Evolutionary conservation across 2,329 filamentous ascomycete species (phyloP).

Genomic region (Thielaviopsis euricoi): DNA sequence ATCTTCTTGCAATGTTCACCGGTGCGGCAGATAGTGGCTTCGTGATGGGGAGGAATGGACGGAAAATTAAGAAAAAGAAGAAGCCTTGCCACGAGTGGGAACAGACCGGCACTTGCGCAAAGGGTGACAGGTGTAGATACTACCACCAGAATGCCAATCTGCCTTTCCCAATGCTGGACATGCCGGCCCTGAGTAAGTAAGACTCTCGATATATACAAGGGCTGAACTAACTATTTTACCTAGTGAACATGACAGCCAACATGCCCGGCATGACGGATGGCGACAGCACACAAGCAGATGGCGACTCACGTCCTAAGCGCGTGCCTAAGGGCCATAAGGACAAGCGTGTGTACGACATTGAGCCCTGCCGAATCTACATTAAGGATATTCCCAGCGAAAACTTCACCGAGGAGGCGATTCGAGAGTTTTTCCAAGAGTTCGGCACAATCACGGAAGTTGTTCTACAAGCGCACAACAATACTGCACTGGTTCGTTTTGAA

Average conservation of each 20-base stretch:
- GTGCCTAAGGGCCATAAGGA: slow-evolving; percentile 23
- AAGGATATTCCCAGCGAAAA: slow-evolving; percentile 62
- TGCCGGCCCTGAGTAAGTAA: slow-evolving; percentile 6
- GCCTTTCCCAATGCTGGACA: neutral
- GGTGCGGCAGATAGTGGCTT: neutral
- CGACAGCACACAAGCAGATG: slow-evolving; percentile 22
- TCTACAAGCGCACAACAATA: slow-evolving; percentile 47
- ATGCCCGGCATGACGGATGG: no score
- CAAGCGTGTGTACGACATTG: slow-evolving; percentile 44
- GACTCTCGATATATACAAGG: no score
- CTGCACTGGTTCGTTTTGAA: slow-evolving; percentile 55
- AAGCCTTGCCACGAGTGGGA: slow-evolving; percentile 8
- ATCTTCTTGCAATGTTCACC: slow-evolving; percentile 8
- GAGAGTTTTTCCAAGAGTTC: slow-evolving; percentile 55
- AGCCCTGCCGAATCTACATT: slow-evolving; percentile 54
- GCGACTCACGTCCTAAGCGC: no score
- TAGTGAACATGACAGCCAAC: no score
- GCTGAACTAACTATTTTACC: no score
- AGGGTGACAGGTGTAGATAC: slow-evolving; percentile 5
- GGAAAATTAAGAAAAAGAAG: slow-evolving; percentile 7
- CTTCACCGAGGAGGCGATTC: slow-evolving; percentile 48
- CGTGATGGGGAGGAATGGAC: neutral
- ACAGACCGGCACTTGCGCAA: neutral
- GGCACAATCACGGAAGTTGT: slow-evolving; percentile 47
- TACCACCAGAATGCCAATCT: neutral